phyloP scores from a whole-genome alignment of 331 rosid genomes.

The Acacia concinna region DNA sequence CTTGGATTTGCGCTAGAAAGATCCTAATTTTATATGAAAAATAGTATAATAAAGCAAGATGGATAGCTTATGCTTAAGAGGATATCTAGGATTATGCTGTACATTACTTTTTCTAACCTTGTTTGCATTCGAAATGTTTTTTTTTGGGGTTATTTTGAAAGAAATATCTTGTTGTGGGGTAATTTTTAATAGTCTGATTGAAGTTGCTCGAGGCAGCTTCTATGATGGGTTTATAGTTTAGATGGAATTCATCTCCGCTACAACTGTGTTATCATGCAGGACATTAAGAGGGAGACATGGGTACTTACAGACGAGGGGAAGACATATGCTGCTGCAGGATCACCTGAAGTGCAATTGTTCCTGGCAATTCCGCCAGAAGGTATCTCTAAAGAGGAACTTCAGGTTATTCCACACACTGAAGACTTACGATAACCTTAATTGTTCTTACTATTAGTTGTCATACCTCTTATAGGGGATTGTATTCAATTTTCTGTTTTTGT shows the following conservation, averaged over 20 bases:
- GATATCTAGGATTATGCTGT: neutral
- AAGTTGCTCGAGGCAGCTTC: neutral
- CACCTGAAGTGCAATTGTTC: constrained; percentile 77
- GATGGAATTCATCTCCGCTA: neutral
- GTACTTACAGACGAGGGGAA: constrained; percentile 77
- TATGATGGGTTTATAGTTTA: neutral
- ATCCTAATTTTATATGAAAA: neutral
- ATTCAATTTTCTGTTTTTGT: neutral
- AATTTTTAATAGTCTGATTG: neutral
- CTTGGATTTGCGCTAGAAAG: neutral
- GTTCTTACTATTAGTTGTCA: neutral
- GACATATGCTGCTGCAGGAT: constrained; percentile 60
- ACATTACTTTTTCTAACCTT: neutral
- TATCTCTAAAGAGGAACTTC: constrained; percentile 73
- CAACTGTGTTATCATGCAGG: constrained; percentile 41
- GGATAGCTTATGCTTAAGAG: neutral
- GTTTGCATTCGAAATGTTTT: neutral
- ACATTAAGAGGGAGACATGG: constrained; percentile 77
- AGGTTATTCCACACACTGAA: constrained; percentile 41
- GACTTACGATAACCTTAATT: neutral
- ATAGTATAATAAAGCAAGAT: neutral
- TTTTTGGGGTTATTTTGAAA: neutral
- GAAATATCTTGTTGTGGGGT: neutral
- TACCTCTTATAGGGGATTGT: neutral
- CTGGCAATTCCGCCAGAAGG: constrained; percentile 78